Evolutionary conservation across 306 rosid species (phyloP).

Genomic region (Pterocarpus macrocarpus): DNA sequence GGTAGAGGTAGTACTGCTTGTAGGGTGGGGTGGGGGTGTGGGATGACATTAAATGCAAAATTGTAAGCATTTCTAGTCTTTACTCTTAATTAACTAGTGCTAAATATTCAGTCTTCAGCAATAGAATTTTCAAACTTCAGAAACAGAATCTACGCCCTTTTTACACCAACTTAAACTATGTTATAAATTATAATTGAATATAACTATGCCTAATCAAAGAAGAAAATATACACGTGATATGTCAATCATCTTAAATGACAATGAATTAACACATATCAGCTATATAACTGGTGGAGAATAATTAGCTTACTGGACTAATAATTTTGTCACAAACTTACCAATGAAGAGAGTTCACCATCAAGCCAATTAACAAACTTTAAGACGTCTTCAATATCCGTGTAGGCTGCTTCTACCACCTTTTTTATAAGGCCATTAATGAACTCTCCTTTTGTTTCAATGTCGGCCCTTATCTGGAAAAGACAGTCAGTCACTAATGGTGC

Average conservation of each 20-base stretch:
- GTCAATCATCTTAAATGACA: background rate
- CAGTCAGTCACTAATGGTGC: background rate
- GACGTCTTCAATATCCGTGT: slow-evolving; percentile 79
- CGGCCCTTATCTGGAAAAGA: slow-evolving; percentile 78
- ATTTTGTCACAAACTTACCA: slow-evolving; percentile 65
- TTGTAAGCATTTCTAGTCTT: no score
- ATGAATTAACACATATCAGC: background rate
- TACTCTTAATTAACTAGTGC: no score
- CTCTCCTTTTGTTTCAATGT: slow-evolving; percentile 92
- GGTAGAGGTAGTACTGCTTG: no score
- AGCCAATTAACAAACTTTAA: slow-evolving; percentile 90
- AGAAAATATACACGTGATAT: no score
- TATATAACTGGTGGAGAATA: background rate
- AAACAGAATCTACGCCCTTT: no score
- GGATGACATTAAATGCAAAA: no score
- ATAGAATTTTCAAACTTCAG: no score
- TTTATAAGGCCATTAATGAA: slow-evolving; percentile 80
- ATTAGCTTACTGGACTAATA: slow-evolving; percentile 33
- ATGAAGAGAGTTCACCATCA: slow-evolving; percentile 81
- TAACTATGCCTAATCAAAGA: no score
- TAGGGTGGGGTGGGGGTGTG: no score
- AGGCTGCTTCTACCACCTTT: slow-evolving; percentile 74
- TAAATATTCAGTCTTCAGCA: no score
- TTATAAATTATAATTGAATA: no score
- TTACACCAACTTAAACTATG: no score